phyloP scores from a whole-genome alignment of 345 rosid genomes.

The Chamaenerion angustifolium region DNA sequence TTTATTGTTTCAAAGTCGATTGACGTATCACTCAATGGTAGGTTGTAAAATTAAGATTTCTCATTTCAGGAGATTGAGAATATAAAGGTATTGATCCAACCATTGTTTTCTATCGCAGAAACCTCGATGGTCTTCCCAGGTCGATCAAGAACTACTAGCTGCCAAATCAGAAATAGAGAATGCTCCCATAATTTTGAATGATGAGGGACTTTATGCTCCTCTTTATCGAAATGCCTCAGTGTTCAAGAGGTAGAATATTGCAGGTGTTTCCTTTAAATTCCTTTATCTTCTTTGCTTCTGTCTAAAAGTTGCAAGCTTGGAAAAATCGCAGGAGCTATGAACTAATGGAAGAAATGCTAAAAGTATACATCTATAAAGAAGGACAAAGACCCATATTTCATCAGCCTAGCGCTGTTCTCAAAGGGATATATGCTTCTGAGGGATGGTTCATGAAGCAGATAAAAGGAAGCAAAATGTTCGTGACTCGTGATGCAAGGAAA shows the following conservation, averaged over 20 bases:
- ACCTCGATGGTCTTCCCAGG: constrained; percentile 43
- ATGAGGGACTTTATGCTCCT: constrained; percentile 47
- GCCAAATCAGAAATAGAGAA: constrained; percentile 59
- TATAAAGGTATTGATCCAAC: neutral
- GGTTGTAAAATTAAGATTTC: constrained; percentile 8
- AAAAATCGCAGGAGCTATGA: constrained; percentile 71
- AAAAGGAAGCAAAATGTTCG: constrained; percentile 49
- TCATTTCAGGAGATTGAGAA: constrained; percentile 2
- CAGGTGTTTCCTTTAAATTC: neutral
- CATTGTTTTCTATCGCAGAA: constrained; percentile 13
- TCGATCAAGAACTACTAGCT: constrained; percentile 37
- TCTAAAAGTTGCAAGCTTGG: neutral
- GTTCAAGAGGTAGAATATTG: constrained; percentile 48
- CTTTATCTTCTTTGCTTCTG: neutral
- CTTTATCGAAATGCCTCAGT: constrained; percentile 57
- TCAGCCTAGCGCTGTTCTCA: constrained; percentile 28
- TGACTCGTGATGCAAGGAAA: constrained; percentile 40
- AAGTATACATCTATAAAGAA: constrained; percentile 74
- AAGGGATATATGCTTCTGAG: constrained; percentile 94
- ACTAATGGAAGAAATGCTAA: constrained; percentile 71
- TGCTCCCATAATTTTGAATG: constrained; percentile 34
- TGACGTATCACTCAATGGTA: constrained; percentile 36
- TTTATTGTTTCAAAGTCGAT: constrained; percentile 40
- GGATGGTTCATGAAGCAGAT: constrained; percentile 96
- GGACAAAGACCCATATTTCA: constrained; percentile 73